Conservation (phyloP, 306 rosid species). For the Canavalia ensiformis region DNA sequence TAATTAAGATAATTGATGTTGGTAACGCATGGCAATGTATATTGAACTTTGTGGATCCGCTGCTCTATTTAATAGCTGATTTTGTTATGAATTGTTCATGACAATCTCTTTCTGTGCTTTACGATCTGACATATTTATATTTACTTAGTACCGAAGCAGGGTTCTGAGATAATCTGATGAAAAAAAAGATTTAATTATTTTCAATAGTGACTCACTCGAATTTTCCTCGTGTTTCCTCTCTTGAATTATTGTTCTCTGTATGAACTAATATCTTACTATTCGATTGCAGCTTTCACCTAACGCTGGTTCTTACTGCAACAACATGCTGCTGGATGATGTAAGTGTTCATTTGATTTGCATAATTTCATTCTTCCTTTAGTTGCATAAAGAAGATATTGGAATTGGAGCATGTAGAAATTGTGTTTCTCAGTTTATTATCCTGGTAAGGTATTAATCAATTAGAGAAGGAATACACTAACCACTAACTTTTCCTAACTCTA, state of each 20-base stretch:
- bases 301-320: constrained; percentile 86
- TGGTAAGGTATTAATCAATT: neutral
- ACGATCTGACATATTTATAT: neutral
- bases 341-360: constrained; percentile 47
- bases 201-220: constrained; percentile 16
- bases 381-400: constrained; percentile 13
- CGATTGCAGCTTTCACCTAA: constrained; percentile 77
- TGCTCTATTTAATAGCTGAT: constrained; percentile 9
- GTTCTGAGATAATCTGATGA: neutral
- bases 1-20: neutral
- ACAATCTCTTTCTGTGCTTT: constrained; percentile 9
- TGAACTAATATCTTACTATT: constrained; percentile 40
- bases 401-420: constrained; percentile 13
- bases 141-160: neutral
- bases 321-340: constrained; percentile 98
- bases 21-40: neutral
- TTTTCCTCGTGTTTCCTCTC: neutral
- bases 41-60: constrained; percentile 22
- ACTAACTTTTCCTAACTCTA: neutral
- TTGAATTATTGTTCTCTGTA: neutral
- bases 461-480: neutral
- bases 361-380: constrained; percentile 6
- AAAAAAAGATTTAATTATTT: neutral
- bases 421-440: neutral
- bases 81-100: neutral